Evolutionary conservation across 2,329 filamentous ascomycete species (phyloP).

Genomic region (Aaosphaeria pasadenensis): DNA sequence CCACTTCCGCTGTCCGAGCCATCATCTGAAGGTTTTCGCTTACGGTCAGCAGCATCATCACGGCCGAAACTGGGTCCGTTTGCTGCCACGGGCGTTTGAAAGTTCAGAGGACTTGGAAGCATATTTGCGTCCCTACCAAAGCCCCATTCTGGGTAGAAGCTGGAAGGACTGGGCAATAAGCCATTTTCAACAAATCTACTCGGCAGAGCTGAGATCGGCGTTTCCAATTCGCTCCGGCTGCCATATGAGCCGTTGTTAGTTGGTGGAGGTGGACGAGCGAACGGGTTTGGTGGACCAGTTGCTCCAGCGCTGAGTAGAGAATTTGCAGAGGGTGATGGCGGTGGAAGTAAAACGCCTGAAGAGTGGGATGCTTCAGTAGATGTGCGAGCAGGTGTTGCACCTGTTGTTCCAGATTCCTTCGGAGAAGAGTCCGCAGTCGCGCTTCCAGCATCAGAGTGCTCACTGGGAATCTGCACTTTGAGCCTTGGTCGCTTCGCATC

Average conservation of each 20-base stretch:
- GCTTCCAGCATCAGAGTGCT: conserved; percentile 75
- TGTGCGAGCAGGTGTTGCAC: conserved; percentile 55
- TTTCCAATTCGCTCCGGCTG: conserved; percentile 54
- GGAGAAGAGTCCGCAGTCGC: conserved; percentile 69
- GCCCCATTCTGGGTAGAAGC: conserved; percentile 90
- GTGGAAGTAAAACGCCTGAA: conserved; percentile 77
- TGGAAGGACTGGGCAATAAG: conserved; percentile 84
- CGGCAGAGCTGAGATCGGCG: conserved; percentile 90
- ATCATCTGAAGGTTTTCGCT: conserved; percentile 41
- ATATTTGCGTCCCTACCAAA: conserved; percentile 78
- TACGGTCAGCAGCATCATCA: conserved; percentile 39
- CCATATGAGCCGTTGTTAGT: conserved; percentile 49
- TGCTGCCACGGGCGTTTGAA: conserved; percentile 70
- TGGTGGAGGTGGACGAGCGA: conserved; percentile 81
- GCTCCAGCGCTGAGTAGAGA: conserved; percentile 87
- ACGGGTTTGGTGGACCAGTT: conserved; percentile 89
- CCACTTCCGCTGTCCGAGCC: conserved; percentile 32
- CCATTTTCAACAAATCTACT: conserved; percentile 87
- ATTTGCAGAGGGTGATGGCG: conserved; percentile 85
- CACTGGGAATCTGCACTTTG: conserved; percentile 93
- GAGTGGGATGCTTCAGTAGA: conserved; percentile 57
- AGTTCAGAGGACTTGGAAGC: conserved; percentile 86
- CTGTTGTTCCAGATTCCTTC: conserved; percentile 60
- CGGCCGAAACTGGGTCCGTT: conserved; percentile 44
- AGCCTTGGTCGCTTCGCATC: conserved; percentile 75